Evolutionary conservation across 2,329 filamentous ascomycete genomes (phyloP).

Genomic region (Fonsecaea pedrosoi): DNA sequence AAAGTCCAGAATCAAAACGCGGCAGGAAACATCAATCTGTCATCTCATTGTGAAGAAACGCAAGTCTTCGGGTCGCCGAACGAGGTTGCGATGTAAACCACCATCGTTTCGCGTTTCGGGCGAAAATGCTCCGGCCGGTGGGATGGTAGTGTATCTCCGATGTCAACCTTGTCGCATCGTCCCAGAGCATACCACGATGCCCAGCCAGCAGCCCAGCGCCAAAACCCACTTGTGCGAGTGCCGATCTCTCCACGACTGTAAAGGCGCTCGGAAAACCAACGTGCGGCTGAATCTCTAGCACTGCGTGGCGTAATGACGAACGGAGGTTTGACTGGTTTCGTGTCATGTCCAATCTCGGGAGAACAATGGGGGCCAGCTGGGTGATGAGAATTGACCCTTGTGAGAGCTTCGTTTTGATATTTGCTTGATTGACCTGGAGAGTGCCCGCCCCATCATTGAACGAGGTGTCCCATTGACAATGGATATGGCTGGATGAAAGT

Average conservation of each 20-base stretch:
- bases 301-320: background rate
- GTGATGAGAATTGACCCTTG: background rate
- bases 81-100: background rate
- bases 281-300: background rate
- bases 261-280: background rate
- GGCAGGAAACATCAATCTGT: background rate
- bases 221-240: background rate
- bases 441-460: background rate
- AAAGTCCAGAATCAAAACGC: background rate
- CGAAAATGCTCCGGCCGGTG: background rate
- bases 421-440: background rate
- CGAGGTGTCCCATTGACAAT: background rate
- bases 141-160: background rate
- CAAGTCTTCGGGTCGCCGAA: background rate
- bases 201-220: background rate
- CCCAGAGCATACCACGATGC: background rate
- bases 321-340: background rate
- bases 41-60: background rate
- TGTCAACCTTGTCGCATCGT: background rate
- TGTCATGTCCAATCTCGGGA: background rate
- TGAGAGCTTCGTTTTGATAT: background rate
- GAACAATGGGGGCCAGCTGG: background rate
- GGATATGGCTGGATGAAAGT: background rate
- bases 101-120: background rate
- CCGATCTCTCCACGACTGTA: background rate